Evolutionary conservation across 2,329 filamentous ascomycete genomes (phyloP), one percentile per base, ranked within the genome.

Genomic region (Blumeriella jaapii): DNA sequence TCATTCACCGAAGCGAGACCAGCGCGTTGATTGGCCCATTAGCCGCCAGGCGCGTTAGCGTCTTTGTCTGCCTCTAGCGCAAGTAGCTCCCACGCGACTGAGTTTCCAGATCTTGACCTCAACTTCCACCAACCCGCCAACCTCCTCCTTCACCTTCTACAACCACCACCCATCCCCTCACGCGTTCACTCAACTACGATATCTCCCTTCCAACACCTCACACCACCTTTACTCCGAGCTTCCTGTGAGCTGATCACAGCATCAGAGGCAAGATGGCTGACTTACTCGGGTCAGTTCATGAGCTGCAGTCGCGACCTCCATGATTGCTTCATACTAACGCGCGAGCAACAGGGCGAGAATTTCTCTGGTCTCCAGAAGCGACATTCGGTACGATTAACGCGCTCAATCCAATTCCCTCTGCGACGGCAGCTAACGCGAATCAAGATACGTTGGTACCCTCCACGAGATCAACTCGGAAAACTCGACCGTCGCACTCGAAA

Each of bases 401-500:
- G 23, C 38, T 23, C 15, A 24, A 14, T 36, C 20, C 15, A 24
- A 14, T 36, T n/a, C 9, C 29, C 24, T 12, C 12, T 23, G 10
- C 23, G 22, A 16, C 22, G 14, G 18, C 15, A 28, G 17, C 46
- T 52, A 40, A 50, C 30, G 10, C 27, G 16, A 59, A 44, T 42
- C 40, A 55, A 95, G 87, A 63, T 96, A 96, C 66, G 84, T 93
- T 56, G 91, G 91, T 50, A 89, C 82, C 36, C 77, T 98, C 34
- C 86, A 95, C 64, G 84, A 95, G 61, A 98, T 98, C 72, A 95
- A 95, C 62, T 93, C 89, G 44, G 87, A 94, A 61, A 82, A 85
- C 51, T 93, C 89, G 29, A 96, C 91, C 47, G 93, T 98, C 55
- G 93, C 91, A 26, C 77, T 98, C 47, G 87, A 98, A 59, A 89